These are phyloP conservation scores for Senna siamea DNA, from an alignment of 306 rosid genomes.

Conservation along the genomic window DNA sequence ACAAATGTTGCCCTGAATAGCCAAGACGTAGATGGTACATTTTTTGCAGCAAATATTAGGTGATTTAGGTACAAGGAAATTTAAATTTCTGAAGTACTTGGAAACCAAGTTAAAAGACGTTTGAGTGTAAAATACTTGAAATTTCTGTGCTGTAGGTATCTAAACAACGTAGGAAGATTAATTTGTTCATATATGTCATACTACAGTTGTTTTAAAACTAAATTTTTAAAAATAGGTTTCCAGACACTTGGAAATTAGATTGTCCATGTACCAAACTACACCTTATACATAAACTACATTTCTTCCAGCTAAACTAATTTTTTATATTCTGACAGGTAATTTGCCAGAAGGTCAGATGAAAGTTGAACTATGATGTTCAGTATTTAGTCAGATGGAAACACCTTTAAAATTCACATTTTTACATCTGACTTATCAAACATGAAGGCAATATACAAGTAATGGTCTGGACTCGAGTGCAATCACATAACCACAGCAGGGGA, in stretches of 20 bases:
- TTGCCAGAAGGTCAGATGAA: constrained; percentile 57
- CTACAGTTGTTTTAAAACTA: not conserved
- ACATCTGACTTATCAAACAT: constrained; percentile 34
- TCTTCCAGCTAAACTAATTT: constrained; percentile 13
- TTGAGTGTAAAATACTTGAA: not conserved
- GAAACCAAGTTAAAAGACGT: not conserved
- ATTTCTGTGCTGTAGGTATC: not conserved
- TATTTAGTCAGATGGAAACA: no score
- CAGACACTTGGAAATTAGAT: not conserved
- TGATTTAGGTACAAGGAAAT: not conserved
- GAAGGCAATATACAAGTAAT: constrained; percentile 37
- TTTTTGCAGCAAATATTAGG: constrained; percentile 4
- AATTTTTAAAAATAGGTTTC: not conserved
- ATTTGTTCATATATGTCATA: not conserved
- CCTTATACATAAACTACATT: not conserved
- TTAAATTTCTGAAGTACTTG: not conserved
- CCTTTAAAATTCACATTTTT: constrained; percentile 31
- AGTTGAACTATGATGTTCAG: constrained; percentile 61
- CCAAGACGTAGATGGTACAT: constrained; percentile 70
- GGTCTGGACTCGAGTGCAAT: constrained; percentile 25
- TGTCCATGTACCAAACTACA: not conserved
- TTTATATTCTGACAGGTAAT: constrained; percentile 55
- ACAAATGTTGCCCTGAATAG: constrained; percentile 53
- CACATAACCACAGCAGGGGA: constrained; percentile 23
- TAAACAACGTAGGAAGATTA: not conserved